Evolutionary conservation across 768 basidiomycete species (phyloP).

Genomic region (Lepiota subincarnata): DNA sequence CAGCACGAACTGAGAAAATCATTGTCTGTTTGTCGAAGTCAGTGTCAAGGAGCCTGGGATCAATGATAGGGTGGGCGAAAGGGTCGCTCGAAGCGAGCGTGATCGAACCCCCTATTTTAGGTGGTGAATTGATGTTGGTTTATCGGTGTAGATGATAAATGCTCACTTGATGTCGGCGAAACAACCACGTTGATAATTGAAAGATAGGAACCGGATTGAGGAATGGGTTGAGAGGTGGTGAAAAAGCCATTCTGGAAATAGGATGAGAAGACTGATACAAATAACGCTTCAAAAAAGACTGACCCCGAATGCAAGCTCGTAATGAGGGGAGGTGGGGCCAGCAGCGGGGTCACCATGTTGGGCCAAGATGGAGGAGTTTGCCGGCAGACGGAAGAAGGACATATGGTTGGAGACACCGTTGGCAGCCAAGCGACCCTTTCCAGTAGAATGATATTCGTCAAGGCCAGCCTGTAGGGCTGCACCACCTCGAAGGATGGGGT

Average conservation of each 20-base stretch:
- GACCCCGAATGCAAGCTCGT: conserved; percentile 27
- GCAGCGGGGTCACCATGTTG: conserved; percentile 25
- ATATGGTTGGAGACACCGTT: conserved; percentile 25
- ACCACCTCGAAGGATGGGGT: conserved; percentile 21
- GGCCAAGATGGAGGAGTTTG: conserved; percentile 21
- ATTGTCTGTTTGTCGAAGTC: conserved; percentile 22
- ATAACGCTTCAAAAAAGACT: conserved; percentile 7
- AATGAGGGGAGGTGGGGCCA: conserved; percentile 27
- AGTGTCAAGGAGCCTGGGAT: conserved; percentile 35
- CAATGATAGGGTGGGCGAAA: conserved; percentile 21
- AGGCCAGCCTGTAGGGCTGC: conserved; percentile 14
- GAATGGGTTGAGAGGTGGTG: conserved; percentile 22
- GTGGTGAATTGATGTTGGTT: background rate
- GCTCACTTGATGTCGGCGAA: conserved; percentile 32
- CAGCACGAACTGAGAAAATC: conserved; percentile 18
- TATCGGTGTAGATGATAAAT: no score
- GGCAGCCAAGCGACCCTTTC: conserved; percentile 24
- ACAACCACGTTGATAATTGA: conserved; percentile 22
- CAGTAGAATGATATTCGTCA: conserved; percentile 23
- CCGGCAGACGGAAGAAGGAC: conserved; percentile 27
- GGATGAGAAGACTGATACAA: background rate
- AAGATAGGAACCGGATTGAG: conserved; percentile 26
- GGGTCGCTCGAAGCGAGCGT: conserved; percentile 19
- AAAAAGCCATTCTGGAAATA: conserved; percentile 14
- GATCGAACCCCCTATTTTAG: conserved; percentile 17